A percentile compares a stretch with the other conserved stretches of the same genome.
phyloP scores from a whole-genome alignment of 106 monocot genomes.

The Amphibolis antarctica region DNA sequence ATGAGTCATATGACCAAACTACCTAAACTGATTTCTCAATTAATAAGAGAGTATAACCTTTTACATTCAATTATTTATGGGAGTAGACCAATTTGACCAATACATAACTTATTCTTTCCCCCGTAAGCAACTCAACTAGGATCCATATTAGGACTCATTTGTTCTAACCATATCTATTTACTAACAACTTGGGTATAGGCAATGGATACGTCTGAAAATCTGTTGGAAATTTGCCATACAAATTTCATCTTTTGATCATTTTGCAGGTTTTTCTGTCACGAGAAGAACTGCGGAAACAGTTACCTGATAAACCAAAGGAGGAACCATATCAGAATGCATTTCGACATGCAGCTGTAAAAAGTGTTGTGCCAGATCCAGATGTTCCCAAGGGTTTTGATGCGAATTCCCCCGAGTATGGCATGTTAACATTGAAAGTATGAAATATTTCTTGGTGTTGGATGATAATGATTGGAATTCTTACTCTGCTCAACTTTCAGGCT shows the following conservation, averaged over 20 bases:
- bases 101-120: too few relatives aligned
- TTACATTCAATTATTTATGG: too few relatives aligned
- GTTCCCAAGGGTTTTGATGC: slow-evolving; percentile 10
- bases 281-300: slow-evolving; percentile 14
- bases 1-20: too few relatives aligned
- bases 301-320: not conserved
- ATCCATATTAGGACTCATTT: too few relatives aligned
- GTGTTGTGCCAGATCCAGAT: slow-evolving; percentile 20
- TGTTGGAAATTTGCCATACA: too few relatives aligned
- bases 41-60: too few relatives aligned
- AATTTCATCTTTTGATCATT: not conserved
- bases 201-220: too few relatives aligned
- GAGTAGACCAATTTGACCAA: too few relatives aligned
- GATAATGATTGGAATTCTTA: not conserved
- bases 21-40: too few relatives aligned
- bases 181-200: too few relatives aligned
- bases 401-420: slow-evolving; percentile 16
- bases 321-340: slow-evolving; percentile 17
- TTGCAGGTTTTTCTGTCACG: slow-evolving; percentile 13
- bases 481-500: slow-evolving; percentile 27
- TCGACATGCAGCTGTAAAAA: slow-evolving; percentile 12
- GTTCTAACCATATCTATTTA: too few relatives aligned
- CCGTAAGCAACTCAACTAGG: too few relatives aligned
- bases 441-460: not conserved
- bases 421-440: not conserved